Evolutionary conservation across 2,329 filamentous ascomycete species (phyloP).

Genomic region (Fusarium denticulatum): DNA sequence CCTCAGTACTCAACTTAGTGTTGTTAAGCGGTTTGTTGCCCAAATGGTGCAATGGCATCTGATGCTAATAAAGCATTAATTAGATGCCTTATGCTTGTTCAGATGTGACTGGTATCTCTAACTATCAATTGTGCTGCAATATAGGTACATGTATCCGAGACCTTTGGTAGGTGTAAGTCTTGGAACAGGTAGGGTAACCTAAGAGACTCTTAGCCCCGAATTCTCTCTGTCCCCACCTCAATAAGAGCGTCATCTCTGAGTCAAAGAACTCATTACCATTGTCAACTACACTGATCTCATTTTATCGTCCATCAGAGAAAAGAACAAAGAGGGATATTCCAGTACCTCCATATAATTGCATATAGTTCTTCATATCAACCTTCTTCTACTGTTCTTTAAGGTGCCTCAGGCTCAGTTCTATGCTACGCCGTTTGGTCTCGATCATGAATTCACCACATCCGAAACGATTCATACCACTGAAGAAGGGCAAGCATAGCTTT

Average conservation of each 20-base stretch:
- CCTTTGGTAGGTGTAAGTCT: neutral
- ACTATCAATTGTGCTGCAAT: neutral
- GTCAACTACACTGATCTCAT: slow-evolving; percentile 3
- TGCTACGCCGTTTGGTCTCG: slow-evolving; percentile 48
- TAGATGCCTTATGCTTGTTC: too few species aligned
- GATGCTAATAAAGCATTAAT: neutral
- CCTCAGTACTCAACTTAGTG: neutral
- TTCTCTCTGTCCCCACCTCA: slow-evolving; percentile 23
- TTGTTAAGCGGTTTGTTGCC: neutral
- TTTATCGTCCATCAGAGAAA: neutral
- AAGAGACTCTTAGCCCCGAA: slow-evolving; percentile 8
- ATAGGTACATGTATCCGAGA: neutral
- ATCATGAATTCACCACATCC: slow-evolving; percentile 55
- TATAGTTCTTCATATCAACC: neutral
- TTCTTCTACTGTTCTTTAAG: neutral
- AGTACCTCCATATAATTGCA: neutral
- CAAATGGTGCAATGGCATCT: neutral
- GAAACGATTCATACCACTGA: slow-evolving; percentile 67
- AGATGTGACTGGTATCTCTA: neutral
- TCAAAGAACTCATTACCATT: slow-evolving; percentile 23
- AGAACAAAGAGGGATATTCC: neutral
- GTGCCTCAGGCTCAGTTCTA: slow-evolving; percentile 1
- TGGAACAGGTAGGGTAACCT: neutral
- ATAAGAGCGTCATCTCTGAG: slow-evolving; percentile 32
- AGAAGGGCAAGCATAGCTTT: slow-evolving; percentile 45